Evolutionary conservation across 2,329 filamentous ascomycete species (phyloP).

Genomic region (Byssochlamys sp.): DNA sequence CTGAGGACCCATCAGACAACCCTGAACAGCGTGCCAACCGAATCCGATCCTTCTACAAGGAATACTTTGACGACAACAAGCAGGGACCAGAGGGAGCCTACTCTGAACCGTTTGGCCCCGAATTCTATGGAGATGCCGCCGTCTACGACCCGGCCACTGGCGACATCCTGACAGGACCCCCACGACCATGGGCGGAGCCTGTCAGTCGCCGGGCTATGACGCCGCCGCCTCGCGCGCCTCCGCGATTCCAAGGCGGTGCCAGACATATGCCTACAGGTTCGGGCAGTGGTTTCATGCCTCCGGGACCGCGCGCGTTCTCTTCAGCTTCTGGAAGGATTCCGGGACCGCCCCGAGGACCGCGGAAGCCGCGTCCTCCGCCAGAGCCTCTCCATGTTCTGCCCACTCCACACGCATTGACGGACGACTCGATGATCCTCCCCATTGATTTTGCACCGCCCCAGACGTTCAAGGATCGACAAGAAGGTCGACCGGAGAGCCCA

Average conservation of each 20-base stretch:
- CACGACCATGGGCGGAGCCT: conserved; percentile 68
- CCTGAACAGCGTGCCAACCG: conserved; percentile 90
- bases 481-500: conserved; percentile 57
- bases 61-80: conserved; percentile 88
- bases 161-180: conserved; percentile 22
- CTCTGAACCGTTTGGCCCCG: conserved; percentile 65
- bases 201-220: conserved; percentile 89
- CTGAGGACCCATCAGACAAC: conserved; percentile 77
- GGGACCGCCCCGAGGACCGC: conserved; percentile 35
- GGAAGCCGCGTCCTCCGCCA: conserved; percentile 61
- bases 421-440: conserved; percentile 67
- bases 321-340: conserved; percentile 47
- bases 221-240: conserved; percentile 65
- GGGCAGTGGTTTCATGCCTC: conserved; percentile 25
- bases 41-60: conserved; percentile 97
- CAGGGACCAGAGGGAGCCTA: conserved; percentile 44
- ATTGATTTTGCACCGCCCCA: conserved; percentile 80
- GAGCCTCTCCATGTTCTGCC: conserved; percentile 64
- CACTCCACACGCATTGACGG: conserved; percentile 72
- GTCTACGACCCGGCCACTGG: conserved; percentile 44
- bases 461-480: conserved; percentile 55
- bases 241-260: conserved; percentile 41
- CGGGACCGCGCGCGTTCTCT: conserved; percentile 53
- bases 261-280: conserved; percentile 41
- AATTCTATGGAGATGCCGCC: conserved; percentile 57